A percentile compares a stretch with the other conserved stretches of the same genome.
Conservation (phyloP, 2,329 filamentous ascomycete genomes). For the Fonsecaea pedrosoi region DNA sequence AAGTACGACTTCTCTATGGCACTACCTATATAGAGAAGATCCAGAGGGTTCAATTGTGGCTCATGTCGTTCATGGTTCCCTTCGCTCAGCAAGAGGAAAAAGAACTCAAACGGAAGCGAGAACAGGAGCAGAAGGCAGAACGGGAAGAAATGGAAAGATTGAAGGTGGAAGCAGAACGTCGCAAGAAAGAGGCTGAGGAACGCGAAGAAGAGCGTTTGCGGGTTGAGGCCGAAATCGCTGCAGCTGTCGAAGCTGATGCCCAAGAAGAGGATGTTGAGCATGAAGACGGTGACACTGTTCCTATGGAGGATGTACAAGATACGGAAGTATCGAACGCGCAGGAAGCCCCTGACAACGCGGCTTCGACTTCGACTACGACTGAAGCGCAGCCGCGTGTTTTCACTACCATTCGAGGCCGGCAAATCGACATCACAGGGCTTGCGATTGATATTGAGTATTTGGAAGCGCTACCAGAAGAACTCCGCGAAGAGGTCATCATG, state of each 20-base stretch:
- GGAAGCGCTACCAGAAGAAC: constrained; percentile 94
- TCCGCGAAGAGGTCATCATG: constrained; percentile 94
- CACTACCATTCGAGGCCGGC: constrained; percentile 82
- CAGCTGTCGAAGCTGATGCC: constrained; percentile 46
- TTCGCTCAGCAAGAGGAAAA: constrained; percentile 83
- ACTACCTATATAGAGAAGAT: constrained; percentile 71
- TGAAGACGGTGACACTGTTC: constrained; percentile 49
- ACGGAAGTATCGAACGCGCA: constrained; percentile 48
- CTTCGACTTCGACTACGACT: constrained; percentile 47
- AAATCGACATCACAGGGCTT: constrained; percentile 90
- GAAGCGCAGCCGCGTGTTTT: constrained; percentile 70
- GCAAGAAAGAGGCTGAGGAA: constrained; percentile 71
- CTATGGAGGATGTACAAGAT: constrained; percentile 80
- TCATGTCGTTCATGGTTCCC: constrained; percentile 78
- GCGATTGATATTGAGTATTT: constrained; percentile 95
- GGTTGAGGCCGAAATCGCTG: constrained; percentile 56
- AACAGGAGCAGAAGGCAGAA: constrained; percentile 67
- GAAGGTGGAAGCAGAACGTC: constrained; percentile 74
- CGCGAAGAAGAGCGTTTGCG: constrained; percentile 69
- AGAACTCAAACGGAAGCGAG: constrained; percentile 66
- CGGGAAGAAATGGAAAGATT: constrained; percentile 66
- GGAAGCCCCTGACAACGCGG: constrained; percentile 42
- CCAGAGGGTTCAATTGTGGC: constrained; percentile 68
- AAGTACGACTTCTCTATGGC: constrained; percentile 85
- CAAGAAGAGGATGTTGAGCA: constrained; percentile 40